A percentile compares a stretch with the other conserved stretches of the same genome.
Conservation (phyloP, 306 rosid species). For the Luffa acutangula region DNA sequence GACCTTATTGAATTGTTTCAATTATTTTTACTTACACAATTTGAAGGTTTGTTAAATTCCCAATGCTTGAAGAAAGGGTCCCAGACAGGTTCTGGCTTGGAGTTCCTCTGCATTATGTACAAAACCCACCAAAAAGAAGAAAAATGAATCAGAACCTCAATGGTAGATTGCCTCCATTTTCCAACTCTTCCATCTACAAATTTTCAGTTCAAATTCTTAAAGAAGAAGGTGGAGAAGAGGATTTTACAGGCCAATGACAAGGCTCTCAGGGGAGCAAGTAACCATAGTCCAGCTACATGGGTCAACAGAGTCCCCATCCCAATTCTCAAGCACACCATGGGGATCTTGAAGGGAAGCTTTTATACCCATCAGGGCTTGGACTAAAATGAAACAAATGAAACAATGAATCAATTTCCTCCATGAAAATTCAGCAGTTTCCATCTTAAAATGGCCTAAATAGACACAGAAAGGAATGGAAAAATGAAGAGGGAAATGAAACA, state of each 20-base stretch:
- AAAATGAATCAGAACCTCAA: slow-evolving; percentile 5
- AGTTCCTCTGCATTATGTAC: slow-evolving; percentile 54
- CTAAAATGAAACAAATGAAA: slow-evolving; percentile 24
- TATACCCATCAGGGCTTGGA: slow-evolving; percentile 87
- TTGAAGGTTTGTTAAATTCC: slow-evolving; percentile 91
- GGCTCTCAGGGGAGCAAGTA: slow-evolving; percentile 76
- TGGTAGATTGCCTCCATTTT: neutral
- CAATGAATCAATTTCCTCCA: neutral
- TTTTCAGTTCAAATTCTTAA: neutral
- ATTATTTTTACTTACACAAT: slow-evolving; percentile 55
- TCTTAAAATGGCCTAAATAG: neutral
- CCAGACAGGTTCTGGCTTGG: slow-evolving; percentile 96
- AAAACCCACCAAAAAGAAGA: slow-evolving; percentile 19
- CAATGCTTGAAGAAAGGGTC: slow-evolving; percentile 81
- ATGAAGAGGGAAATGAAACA: neutral
- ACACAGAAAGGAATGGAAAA: neutral
- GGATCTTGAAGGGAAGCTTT: slow-evolving; percentile 70
- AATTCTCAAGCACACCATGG: slow-evolving; percentile 80
- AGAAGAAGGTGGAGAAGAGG: neutral
- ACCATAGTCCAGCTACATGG: slow-evolving; percentile 99
- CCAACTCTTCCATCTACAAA: neutral
- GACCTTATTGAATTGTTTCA: neutral
- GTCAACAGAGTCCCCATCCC: slow-evolving; percentile 97
- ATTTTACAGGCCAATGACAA: slow-evolving; percentile 82
- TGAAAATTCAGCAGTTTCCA: neutral